Evolutionary conservation across 2,329 filamentous ascomycete genomes (phyloP).

Genomic region (Ceratocystis colombiana): DNA sequence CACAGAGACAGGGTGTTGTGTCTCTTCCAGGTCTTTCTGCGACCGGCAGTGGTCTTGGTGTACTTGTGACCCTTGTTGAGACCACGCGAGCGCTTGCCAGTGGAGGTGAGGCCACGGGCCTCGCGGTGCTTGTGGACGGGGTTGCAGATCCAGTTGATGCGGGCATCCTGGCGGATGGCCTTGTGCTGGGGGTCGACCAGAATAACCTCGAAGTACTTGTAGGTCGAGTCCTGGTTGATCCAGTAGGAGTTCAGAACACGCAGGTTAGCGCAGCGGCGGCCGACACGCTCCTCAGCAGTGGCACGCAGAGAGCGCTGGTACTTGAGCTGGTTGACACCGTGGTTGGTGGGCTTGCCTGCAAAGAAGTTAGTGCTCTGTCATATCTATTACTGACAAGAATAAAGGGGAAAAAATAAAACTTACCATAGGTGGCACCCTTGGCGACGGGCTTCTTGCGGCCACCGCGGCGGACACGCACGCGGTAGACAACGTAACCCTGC

Average conservation of each 20-base stretch:
- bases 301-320: constrained; percentile 98
- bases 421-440: constrained; percentile 99
- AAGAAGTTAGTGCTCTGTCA: constrained; percentile 27
- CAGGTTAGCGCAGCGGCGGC: constrained; percentile 96
- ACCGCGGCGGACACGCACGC: constrained; percentile 94
- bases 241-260: constrained; percentile 99
- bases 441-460: constrained; percentile 92
- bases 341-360: constrained; percentile 99
- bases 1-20: constrained; percentile 99
- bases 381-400: background rate
- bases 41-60: constrained; percentile 95
- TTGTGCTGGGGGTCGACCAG: constrained; percentile 99
- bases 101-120: constrained; percentile 89
- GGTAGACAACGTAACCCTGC: constrained; percentile 99
- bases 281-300: constrained; percentile 99
- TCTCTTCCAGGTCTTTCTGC: constrained; percentile 99
- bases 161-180: constrained; percentile 96
- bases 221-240: constrained; percentile 99
- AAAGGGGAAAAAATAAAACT: constrained; percentile 32
- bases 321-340: constrained; percentile 99
- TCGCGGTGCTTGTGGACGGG: constrained; percentile 99
- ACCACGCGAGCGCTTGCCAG: constrained; percentile 98
- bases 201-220: constrained; percentile 99
- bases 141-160: constrained; percentile 99
- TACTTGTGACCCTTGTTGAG: constrained; percentile 98